These are phyloP conservation scores for Phytophthora agathidicida DNA, from an alignment of 352 stramenopile species.

Conservation along the genomic window DNA sequence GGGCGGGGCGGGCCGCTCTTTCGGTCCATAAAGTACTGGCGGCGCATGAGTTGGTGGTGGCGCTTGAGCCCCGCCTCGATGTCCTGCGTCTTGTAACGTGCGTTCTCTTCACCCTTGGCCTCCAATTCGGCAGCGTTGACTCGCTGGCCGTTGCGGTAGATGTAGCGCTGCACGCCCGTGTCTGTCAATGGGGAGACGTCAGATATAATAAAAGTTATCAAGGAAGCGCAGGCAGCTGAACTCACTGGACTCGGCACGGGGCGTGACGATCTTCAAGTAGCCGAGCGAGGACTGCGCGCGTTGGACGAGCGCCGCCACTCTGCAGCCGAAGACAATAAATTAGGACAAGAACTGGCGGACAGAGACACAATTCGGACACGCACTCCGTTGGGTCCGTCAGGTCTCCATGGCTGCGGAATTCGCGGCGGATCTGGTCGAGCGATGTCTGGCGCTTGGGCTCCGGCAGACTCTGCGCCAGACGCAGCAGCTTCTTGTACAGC, in stretches of 20 bases:
- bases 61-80: constrained; percentile 71
- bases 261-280: constrained; percentile 89
- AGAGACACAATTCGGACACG: constrained; percentile 11
- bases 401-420: constrained; percentile 74
- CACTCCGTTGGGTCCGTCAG: constrained; percentile 71
- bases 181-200: constrained; percentile 29
- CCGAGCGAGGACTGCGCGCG: constrained; percentile 83
- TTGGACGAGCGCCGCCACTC: constrained; percentile 68
- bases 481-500: constrained; percentile 88
- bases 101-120: constrained; percentile 55
- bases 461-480: constrained; percentile 75
- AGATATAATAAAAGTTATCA: neutral
- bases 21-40: constrained; percentile 90
- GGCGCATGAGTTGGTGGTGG: constrained; percentile 79
- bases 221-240: neutral
- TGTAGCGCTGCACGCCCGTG: constrained; percentile 73
- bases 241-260: constrained; percentile 59
- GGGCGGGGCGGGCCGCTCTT: constrained; percentile 47
- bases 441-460: constrained; percentile 67
- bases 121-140: constrained; percentile 52
- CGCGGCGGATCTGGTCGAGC: constrained; percentile 73
- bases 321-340: constrained; percentile 25
- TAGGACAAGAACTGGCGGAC: constrained; percentile 1
- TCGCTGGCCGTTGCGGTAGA: constrained; percentile 85
- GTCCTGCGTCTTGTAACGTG: constrained; percentile 76